Percentiles rank a stretch among this genome's conserved stretches.
phyloP scores from a whole-genome alignment of 2,329 filamentous ascomycete genomes.

The Sporothrix phasma region DNA sequence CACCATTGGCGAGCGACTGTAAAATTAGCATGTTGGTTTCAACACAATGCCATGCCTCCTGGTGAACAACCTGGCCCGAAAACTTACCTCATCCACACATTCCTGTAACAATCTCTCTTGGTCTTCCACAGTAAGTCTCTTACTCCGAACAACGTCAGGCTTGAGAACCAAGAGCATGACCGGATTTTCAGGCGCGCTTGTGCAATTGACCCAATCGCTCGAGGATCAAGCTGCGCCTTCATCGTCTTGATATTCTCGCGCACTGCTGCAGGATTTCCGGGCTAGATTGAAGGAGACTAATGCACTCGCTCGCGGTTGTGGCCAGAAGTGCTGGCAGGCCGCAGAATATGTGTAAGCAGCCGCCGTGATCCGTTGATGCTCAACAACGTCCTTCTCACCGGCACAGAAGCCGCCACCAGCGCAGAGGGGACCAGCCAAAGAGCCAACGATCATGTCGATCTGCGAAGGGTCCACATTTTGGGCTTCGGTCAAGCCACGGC shows the following conservation, averaged over 20 bases:
- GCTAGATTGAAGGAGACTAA: constrained; percentile 75
- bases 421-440: constrained; percentile 78
- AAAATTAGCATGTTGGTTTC: not conserved
- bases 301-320: constrained; percentile 88
- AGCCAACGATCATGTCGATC: constrained; percentile 95
- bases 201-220: constrained; percentile 84
- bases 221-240: constrained; percentile 77
- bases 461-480: constrained; percentile 91
- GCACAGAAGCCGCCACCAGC: constrained; percentile 95
- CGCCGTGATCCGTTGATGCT: constrained; percentile 90
- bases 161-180: constrained; percentile 77
- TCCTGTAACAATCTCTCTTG: constrained; percentile 82
- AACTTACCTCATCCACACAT: constrained; percentile 83
- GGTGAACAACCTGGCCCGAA: not conserved
- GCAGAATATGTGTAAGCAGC: constrained; percentile 93
- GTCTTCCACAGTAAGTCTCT: constrained; percentile 59
- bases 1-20: constrained; percentile 73
- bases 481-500: constrained; percentile 85
- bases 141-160: constrained; percentile 64
- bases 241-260: constrained; percentile 79
- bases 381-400: constrained; percentile 80
- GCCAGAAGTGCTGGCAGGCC: constrained; percentile 88
- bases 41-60: no score
- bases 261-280: constrained; percentile 71
- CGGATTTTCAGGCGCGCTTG: constrained; percentile 74